Conservation (phyloP, 2,329 filamentous ascomycete species). For the Grosmannia penicillata region DNA sequence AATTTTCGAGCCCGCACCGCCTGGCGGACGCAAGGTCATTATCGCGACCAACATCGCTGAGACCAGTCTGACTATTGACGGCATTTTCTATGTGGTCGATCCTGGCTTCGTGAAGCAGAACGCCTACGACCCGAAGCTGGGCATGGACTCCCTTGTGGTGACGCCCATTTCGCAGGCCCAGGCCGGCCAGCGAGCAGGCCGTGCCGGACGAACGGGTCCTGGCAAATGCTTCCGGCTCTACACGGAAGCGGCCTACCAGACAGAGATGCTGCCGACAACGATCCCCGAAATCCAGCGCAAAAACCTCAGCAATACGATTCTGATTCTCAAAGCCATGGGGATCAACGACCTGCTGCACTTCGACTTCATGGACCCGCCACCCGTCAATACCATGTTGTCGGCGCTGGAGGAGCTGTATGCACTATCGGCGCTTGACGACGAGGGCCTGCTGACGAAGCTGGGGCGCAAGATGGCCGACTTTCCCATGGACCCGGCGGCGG, state of each 20-base stretch:
- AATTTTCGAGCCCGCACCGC: constrained; percentile 87
- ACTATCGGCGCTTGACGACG: constrained; percentile 80
- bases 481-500: constrained; percentile 87
- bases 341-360: constrained; percentile 97
- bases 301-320: constrained; percentile 81
- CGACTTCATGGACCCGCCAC: constrained; percentile 97
- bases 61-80: constrained; percentile 94
- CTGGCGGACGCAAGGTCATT: constrained; percentile 79
- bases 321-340: constrained; percentile 98
- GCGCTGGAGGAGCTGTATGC: constrained; percentile 92
- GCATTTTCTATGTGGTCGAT: constrained; percentile 94
- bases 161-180: constrained; percentile 95
- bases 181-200: constrained; percentile 83
- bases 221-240: constrained; percentile 94
- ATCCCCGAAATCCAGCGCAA: constrained; percentile 95
- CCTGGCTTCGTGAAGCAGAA: constrained; percentile 97
- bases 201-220: constrained; percentile 85
- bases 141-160: constrained; percentile 92
- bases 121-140: constrained; percentile 89
- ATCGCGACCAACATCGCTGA: constrained; percentile 98
- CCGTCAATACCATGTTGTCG: constrained; percentile 94
- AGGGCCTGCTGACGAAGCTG: constrained; percentile 80
- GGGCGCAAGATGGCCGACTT: constrained; percentile 98
- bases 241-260: constrained; percentile 88
- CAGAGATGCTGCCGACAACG: constrained; percentile 90